Base-by-base conservation (phyloP, 2,329 filamentous ascomycete species). In the Thielaviopsis populi region DNA sequence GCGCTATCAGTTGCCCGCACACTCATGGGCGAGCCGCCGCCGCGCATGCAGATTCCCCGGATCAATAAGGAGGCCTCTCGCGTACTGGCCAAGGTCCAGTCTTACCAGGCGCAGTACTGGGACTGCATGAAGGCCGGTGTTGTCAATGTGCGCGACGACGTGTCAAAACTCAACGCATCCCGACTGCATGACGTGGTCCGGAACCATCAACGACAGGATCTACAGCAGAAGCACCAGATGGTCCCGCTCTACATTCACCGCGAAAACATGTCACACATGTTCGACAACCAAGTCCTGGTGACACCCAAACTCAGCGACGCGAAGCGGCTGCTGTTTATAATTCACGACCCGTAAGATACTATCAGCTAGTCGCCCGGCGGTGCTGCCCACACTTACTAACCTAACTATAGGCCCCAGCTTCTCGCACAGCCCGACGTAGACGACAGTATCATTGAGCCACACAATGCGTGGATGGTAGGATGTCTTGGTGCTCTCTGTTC, bases 1-100 rank as follows among this genome's bases (percentile, higher is more conserved):
- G 91, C 94, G 1, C 80, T 96, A 3, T 90, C 92, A 2, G 94
- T 99, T 1, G 94, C 90, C 1, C 85, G 85, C 66, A 96, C 92
- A 0, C 79, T 99, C 54, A 97, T 99, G 91, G 91, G 94, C 24
- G 91, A 99, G 70, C 89, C 92, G 11, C 94, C 94, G 2, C 80
- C 82, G 50, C 76, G 79, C 69, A 80, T 86, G 73, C 72, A 75
- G 15, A 73, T 85, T 1, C 78, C 82, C 7, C 78, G 78, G 64
- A 77, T 85, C 67, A 82, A 80, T 71, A 79, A 77, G 68, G 80
- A 83, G 22, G 83, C 83, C 0, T 77, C 78, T 0, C 76, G 77
- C 54, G 77, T 82, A 0, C 71, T 87, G 30, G 79, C 81, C 46
- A 80, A 79, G 68, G 83, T 85, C 0, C 81, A 83, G 69, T 78